Conservation (phyloP, 495 filamentous ascomycete species). For the Penicillium silybi region DNA sequence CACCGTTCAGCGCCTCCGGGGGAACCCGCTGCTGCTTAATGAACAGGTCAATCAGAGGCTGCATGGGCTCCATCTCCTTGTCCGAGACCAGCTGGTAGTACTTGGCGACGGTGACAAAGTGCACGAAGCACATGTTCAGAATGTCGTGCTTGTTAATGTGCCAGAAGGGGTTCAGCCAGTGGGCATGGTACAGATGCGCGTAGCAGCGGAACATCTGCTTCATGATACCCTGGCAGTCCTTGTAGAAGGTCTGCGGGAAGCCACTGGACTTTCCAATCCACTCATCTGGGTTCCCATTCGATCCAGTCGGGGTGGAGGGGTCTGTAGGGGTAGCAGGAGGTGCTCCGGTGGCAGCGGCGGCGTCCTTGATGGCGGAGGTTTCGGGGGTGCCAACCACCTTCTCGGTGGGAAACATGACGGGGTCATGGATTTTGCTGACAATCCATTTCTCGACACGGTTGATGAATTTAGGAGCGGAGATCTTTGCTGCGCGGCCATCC, state of each 20-base stretch:
- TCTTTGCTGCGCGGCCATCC: constrained; percentile 52
- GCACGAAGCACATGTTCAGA: constrained; percentile 92
- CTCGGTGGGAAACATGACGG: constrained; percentile 80
- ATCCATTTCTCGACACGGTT: constrained; percentile 92
- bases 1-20: constrained; percentile 53
- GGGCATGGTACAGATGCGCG: constrained; percentile 82
- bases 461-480: constrained; percentile 83
- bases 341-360: constrained; percentile 49
- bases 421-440: constrained; percentile 82
- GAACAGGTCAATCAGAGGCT: constrained; percentile 86
- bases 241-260: constrained; percentile 80
- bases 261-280: constrained; percentile 87
- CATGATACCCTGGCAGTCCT: constrained; percentile 86
- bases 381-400: constrained; percentile 51
- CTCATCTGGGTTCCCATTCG: constrained; percentile 49
- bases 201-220: constrained; percentile 98
- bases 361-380: constrained; percentile 58
- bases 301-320: constrained; percentile 35
- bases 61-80: constrained; percentile 89
- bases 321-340: constrained; percentile 41
- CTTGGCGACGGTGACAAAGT: constrained; percentile 85
- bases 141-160: constrained; percentile 79
- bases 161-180: constrained; percentile 79
- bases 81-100: constrained; percentile 77
- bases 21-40: constrained; percentile 80